Conservation (phyloP, 164 flowering plant genomes). For the Macadamia integrifolia region DNA sequence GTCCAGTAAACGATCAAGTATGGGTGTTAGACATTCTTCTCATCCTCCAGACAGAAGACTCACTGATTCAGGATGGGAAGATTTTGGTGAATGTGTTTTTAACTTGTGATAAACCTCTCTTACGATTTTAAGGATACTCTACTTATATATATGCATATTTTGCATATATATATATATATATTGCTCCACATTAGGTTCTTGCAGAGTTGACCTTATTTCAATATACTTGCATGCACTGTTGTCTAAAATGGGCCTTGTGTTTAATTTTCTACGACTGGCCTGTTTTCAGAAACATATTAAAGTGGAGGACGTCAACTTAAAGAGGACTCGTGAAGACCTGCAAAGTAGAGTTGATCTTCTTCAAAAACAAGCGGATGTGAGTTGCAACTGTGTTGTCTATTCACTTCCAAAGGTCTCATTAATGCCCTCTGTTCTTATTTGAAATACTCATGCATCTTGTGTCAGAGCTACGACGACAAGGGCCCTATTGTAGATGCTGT, state of each 20-base stretch:
- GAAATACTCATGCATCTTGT: constrained; percentile 8
- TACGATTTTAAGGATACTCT: constrained; percentile 2
- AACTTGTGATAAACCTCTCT: background rate
- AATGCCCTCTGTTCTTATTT: background rate
- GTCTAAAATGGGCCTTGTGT: background rate
- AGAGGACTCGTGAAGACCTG: constrained; percentile 73
- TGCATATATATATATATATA: too few relatives aligned
- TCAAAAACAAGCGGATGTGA: constrained; percentile 77
- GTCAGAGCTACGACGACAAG: constrained; percentile 84
- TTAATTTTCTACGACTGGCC: constrained; percentile 3
- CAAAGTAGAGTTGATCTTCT: constrained; percentile 73
- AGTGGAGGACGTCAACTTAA: constrained; percentile 58
- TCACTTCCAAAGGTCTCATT: background rate
- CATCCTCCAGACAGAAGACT: too few relatives aligned
- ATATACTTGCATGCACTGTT: background rate
- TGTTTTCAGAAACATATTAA: constrained; percentile 56
- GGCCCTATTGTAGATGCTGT: constrained; percentile 98
- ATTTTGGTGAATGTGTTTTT: too few relatives aligned
- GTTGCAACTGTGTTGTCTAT: constrained; percentile 10
- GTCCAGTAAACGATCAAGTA: too few relatives aligned
- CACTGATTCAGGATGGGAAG: too few relatives aligned
- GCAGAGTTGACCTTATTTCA: background rate
- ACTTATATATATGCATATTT: background rate
- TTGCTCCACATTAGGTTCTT: background rate
- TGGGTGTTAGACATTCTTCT: too few relatives aligned